Conservation (phyloP, 306 rosid genomes). For the Gastrolobium villosum region DNA sequence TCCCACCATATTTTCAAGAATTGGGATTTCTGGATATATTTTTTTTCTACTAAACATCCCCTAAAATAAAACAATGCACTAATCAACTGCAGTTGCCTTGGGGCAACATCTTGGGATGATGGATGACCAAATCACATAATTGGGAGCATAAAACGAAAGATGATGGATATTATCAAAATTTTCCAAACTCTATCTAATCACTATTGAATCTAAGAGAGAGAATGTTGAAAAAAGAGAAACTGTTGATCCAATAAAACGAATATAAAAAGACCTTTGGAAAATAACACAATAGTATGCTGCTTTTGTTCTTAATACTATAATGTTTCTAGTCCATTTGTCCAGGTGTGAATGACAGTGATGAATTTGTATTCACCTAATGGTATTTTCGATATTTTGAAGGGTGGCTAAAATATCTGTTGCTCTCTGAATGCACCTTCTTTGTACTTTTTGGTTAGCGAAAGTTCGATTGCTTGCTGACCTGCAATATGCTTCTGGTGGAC, state of each 20-base stretch:
- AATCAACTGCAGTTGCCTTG: no score
- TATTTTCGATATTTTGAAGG: constrained; percentile 38
- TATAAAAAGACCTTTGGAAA: constrained; percentile 4
- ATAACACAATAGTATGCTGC: not conserved
- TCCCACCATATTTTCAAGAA: no score
- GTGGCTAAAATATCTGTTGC: constrained; percentile 46
- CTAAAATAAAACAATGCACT: no score
- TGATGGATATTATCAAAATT: no score
- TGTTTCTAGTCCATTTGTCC: constrained; percentile 13
- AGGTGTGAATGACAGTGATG: constrained; percentile 33
- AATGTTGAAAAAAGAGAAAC: no score
- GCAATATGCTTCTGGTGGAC: constrained; percentile 41
- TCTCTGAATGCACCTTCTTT: constrained; percentile 22
- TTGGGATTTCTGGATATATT: no score
- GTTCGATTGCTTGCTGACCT: constrained; percentile 4
- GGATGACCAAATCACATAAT: no score
- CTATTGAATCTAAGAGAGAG: no score
- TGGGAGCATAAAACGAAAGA: not conserved
- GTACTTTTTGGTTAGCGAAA: not conserved
- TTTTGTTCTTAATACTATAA: not conserved
- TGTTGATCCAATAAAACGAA: no score
- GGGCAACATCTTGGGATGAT: no score
- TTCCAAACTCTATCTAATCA: no score
- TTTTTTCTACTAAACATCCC: no score
- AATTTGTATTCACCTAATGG: constrained; percentile 19